phyloP scores from a whole-genome alignment of 768 basidiomycete genomes.

The Suillus clintonianus region DNA sequence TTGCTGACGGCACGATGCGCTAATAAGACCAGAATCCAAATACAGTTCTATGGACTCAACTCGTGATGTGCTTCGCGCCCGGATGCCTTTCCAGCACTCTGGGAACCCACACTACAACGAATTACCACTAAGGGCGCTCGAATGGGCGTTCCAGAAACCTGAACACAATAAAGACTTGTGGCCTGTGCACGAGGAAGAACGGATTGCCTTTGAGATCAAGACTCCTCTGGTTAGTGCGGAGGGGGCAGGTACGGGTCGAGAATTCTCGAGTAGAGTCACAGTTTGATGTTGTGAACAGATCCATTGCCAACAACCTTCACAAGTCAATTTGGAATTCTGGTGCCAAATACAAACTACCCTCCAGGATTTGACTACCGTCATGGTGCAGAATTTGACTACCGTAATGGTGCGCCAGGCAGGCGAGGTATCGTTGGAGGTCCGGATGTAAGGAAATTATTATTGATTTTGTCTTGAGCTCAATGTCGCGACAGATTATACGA shows the following conservation, averaged over 20 bases:
- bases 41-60: too few relatives aligned
- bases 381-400: too few relatives aligned
- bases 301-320: not conserved
- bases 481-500: too few relatives aligned
- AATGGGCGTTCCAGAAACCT: not conserved
- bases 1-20: too few relatives aligned
- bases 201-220: conserved; percentile 14
- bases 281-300: not conserved
- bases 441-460: too few relatives aligned
- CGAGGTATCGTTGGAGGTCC: too few relatives aligned
- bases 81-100: too few relatives aligned
- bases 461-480: too few relatives aligned
- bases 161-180: conserved; percentile 12
- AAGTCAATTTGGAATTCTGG: conserved; percentile 12
- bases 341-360: conserved; percentile 16
- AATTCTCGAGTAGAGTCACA: conserved; percentile 9
- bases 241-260: not conserved
- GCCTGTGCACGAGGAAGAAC: conserved; percentile 19
- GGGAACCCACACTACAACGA: not conserved
- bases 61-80: too few relatives aligned
- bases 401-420: too few relatives aligned
- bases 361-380: too few relatives aligned
- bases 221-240: not conserved
- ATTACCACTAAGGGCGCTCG: not conserved
- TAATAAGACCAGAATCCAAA: too few relatives aligned